A percentile compares a stretch with the other conserved stretches of the same genome.
phyloP scores from a whole-genome alignment of 164 flowering plant genomes.

The Malania oleifera region DNA sequence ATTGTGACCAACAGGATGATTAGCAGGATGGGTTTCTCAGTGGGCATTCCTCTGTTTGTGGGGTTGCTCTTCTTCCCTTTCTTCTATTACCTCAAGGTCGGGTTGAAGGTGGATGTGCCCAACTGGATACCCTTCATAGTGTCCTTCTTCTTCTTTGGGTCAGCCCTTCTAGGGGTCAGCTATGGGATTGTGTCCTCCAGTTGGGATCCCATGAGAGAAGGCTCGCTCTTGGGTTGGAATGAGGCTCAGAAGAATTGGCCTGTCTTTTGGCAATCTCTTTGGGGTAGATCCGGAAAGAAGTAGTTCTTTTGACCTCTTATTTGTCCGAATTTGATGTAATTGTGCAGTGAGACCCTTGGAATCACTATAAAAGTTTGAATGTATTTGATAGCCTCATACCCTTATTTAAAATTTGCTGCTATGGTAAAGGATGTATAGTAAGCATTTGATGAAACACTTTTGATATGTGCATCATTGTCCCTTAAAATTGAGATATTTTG shows the following conservation, averaged over 20 bases:
- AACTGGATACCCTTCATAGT: constrained; percentile 84
- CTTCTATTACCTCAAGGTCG: constrained; percentile 84
- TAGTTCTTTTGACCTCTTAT: no score
- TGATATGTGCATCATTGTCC: no score
- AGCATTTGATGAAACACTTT: no score
- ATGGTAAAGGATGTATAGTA: no score
- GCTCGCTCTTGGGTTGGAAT: constrained; percentile 83
- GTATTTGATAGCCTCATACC: no score
- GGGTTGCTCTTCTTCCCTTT: constrained; percentile 87
- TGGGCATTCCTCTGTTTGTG: constrained; percentile 68
- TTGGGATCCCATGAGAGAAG: constrained; percentile 92
- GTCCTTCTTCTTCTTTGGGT: constrained; percentile 88
- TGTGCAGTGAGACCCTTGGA: no score
- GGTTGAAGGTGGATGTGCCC: constrained; percentile 82
- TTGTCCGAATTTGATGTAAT: no score
- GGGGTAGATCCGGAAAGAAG: constrained; percentile 30
- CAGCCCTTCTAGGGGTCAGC: constrained; percentile 86
- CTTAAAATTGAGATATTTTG: no score
- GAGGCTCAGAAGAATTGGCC: constrained; percentile 97
- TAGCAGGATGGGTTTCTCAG: constrained; percentile 67
- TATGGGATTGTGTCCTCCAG: constrained; percentile 94
- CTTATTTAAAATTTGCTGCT: no score
- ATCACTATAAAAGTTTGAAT: no score
- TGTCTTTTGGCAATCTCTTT: constrained; percentile 83
- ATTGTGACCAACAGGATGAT: constrained; percentile 90